These are phyloP conservation scores for Malus hybrid DNA, from an alignment of 331 rosid species.

Conservation along the genomic window DNA sequence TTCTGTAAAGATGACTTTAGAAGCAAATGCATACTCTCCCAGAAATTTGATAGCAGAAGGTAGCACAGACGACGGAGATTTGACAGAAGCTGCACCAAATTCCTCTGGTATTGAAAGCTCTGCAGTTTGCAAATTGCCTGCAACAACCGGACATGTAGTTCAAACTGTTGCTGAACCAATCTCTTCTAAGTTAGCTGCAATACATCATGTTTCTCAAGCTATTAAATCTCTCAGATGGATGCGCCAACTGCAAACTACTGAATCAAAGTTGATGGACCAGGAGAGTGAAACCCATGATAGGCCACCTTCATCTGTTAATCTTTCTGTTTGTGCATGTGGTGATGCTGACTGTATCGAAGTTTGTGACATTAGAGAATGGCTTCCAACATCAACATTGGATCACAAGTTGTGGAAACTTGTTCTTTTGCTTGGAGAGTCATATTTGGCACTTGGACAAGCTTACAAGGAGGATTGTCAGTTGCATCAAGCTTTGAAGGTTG, in stretches of 20 bases:
- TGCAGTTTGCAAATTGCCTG: slow-evolving; percentile 37
- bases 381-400: slow-evolving; percentile 85
- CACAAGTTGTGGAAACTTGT: slow-evolving; percentile 90
- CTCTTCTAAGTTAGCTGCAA: slow-evolving; percentile 86
- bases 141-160: slow-evolving; percentile 57
- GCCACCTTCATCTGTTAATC: slow-evolving; percentile 46
- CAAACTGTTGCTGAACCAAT: slow-evolving; percentile 86
- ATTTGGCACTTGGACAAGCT: slow-evolving; percentile 94
- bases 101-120: slow-evolving; percentile 32
- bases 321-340: slow-evolving; percentile 90
- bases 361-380: slow-evolving; percentile 96
- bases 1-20: slow-evolving; percentile 42
- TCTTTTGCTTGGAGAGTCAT: slow-evolving; percentile 94
- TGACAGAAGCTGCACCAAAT: slow-evolving; percentile 20
- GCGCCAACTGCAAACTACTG: slow-evolving; percentile 80
- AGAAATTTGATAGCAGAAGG: slow-evolving; percentile 32
- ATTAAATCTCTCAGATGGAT: slow-evolving; percentile 91
- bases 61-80: slow-evolving; percentile 31
- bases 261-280: slow-evolving; percentile 46
- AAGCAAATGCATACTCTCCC: slow-evolving; percentile 24
- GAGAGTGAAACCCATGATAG: slow-evolving; percentile 33
- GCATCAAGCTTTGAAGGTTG: slow-evolving; percentile 78
- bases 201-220: slow-evolving; percentile 97
- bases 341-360: slow-evolving; percentile 96
- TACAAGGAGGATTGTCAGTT: slow-evolving; percentile 76